Conservation (phyloP, 192 early-diverging fungal species). For the Backusella circina region DNA sequence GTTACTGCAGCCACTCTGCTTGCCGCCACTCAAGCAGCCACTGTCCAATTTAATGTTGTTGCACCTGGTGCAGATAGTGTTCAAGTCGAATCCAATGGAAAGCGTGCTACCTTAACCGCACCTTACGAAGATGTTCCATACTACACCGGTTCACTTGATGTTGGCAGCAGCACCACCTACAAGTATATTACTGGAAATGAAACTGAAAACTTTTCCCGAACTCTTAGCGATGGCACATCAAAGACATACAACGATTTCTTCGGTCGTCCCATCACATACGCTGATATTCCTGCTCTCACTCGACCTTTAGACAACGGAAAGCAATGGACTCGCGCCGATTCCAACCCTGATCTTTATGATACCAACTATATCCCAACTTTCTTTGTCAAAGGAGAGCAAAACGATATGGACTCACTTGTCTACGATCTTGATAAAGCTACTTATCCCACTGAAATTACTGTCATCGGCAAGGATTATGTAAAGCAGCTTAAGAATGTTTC, state of each 20-base stretch:
- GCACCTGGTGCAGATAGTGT: constrained; percentile 35
- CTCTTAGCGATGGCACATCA: constrained; percentile 16
- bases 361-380: constrained; percentile 44
- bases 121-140: constrained; percentile 25
- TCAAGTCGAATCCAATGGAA: constrained; percentile 28
- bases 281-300: constrained; percentile 40
- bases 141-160: constrained; percentile 31
- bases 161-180: constrained; percentile 28
- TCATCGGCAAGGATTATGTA: constrained; percentile 36
- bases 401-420: constrained; percentile 28
- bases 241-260: constrained; percentile 38
- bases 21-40: constrained; percentile 29
- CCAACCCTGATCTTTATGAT: constrained; percentile 30
- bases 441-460: constrained; percentile 29
- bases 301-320: constrained; percentile 32
- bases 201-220: constrained; percentile 32
- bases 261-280: constrained; percentile 40
- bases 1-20: constrained; percentile 12
- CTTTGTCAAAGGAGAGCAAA: constrained; percentile 30
- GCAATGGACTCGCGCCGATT: constrained; percentile 9
- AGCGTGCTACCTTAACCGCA: constrained; percentile 19
- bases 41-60: constrained; percentile 31
- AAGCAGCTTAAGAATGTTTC: constrained; percentile 24
- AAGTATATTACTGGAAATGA: constrained; percentile 31
- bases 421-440: neutral